These are phyloP conservation scores for Aspergillus unguis DNA, from an alignment of 2,329 filamentous ascomycete species.

Conservation along the genomic window DNA sequence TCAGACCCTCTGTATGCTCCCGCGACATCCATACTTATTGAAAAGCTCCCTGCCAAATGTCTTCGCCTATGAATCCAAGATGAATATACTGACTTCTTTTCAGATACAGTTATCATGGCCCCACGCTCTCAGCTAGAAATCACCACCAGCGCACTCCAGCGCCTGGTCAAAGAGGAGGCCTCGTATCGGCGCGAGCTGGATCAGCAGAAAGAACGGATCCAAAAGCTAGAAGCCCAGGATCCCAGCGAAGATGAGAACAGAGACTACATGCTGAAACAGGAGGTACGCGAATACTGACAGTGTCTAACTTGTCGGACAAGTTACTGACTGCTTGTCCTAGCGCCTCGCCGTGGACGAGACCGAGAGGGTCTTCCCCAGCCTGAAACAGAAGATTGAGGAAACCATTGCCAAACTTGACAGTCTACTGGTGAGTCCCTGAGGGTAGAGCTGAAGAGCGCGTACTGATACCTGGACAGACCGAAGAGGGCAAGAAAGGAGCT, in stretches of 20 bases:
- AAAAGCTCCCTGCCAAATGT: background rate
- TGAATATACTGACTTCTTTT: background rate
- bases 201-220: constrained; percentile 68
- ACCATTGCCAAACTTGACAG: constrained; percentile 72
- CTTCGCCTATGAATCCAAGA: too few species aligned
- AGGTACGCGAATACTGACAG: constrained; percentile 55
- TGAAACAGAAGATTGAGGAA: constrained; percentile 68
- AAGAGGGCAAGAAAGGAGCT: constrained; percentile 39
- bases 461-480: constrained; percentile 24
- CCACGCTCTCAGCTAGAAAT: constrained; percentile 80
- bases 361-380: constrained; percentile 70
- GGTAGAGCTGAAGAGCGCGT: background rate
- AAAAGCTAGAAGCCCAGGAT: constrained; percentile 63
- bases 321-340: constrained; percentile 45
- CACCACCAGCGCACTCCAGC: constrained; percentile 72
- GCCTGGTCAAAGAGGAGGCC: constrained; percentile 85
- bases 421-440: constrained; percentile 60
- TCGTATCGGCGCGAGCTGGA: constrained; percentile 85
- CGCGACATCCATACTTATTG: background rate
- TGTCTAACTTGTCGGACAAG: background rate
- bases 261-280: constrained; percentile 77
- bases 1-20: background rate
- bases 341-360: constrained; percentile 82
- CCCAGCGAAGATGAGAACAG: constrained; percentile 74
- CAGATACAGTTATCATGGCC: constrained; percentile 56